Evolutionary conservation across 768 basidiomycete genomes (phyloP).

Genomic region (Psilocybe cubensis): DNA sequence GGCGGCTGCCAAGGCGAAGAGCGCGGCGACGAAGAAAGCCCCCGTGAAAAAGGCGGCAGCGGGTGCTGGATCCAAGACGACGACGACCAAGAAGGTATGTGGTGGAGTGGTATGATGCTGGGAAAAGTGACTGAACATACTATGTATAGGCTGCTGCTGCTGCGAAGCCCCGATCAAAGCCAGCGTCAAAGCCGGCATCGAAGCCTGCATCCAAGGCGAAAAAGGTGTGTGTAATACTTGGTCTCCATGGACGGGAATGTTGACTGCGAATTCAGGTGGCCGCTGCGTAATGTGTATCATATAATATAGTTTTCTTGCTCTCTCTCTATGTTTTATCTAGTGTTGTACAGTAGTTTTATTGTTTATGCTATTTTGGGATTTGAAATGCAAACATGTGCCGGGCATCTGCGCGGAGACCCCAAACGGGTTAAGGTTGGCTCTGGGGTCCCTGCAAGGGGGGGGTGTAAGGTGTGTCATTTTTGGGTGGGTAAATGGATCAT

Average conservation of each 20-base stretch:
- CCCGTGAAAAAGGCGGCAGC: slow-evolving; percentile 34
- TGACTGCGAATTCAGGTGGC: slow-evolving; percentile 15
- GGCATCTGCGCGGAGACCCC: slow-evolving; percentile 34
- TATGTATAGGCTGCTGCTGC: slow-evolving; percentile 15
- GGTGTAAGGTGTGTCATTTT: slow-evolving; percentile 18
- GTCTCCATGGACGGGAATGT: slow-evolving; percentile 1
- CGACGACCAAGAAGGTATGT: slow-evolving; percentile 31
- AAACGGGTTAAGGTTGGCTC: background rate
- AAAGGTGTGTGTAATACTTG: slow-evolving; percentile 26
- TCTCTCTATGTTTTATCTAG: slow-evolving; percentile 12
- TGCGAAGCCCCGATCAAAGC: slow-evolving; percentile 31
- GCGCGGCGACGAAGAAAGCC: slow-evolving; percentile 40
- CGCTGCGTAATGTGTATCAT: slow-evolving; percentile 22
- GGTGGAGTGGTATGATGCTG: slow-evolving; percentile 1
- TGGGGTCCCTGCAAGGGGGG: slow-evolving; percentile 4
- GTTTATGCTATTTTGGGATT: slow-evolving; percentile 1
- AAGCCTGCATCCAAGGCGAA: slow-evolving; percentile 35
- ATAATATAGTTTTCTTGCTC: slow-evolving; percentile 14
- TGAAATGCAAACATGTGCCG: slow-evolving; percentile 16
- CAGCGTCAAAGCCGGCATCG: slow-evolving; percentile 39
- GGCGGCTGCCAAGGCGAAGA: slow-evolving; percentile 43
- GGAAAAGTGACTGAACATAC: slow-evolving; percentile 5
- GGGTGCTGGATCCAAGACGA: slow-evolving; percentile 10
- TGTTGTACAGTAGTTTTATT: slow-evolving; percentile 20
- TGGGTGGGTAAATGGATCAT: slow-evolving; percentile 13